phyloP scores from a whole-genome alignment of 768 basidiomycete species.

The Amanita subjunquillea region DNA sequence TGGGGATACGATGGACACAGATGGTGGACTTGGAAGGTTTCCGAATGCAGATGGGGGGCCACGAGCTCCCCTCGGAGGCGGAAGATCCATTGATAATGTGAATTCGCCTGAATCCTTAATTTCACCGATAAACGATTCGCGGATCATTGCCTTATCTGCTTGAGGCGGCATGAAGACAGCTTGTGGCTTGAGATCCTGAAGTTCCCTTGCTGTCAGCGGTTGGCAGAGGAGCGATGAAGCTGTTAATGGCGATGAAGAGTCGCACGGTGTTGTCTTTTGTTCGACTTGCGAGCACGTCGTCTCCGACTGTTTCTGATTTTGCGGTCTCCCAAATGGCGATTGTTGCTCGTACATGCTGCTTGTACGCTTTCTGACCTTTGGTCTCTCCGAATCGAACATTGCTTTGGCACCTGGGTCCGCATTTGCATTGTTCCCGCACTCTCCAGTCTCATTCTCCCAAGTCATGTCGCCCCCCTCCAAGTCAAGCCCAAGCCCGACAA shows the following conservation, averaged over 20 bases:
- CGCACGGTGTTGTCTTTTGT: constrained; percentile 6
- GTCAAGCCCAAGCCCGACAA: constrained; percentile 17
- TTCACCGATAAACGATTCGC: constrained; percentile 10
- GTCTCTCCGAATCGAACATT: constrained; percentile 16
- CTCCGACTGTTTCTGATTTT: constrained; percentile 5
- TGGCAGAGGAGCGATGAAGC: constrained; percentile 13
- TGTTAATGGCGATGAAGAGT: constrained; percentile 6
- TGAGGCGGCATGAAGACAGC: constrained; percentile 4
- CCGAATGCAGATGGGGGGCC: not conserved
- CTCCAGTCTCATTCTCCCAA: constrained; percentile 7
- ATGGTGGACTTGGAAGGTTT: not conserved
- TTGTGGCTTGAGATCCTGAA: not conserved
- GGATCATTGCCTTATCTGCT: constrained; percentile 8
- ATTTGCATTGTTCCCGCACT: not conserved
- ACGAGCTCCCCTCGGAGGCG: constrained; percentile 6
- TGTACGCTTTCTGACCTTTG: constrained; percentile 20
- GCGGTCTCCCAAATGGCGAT: constrained; percentile 7
- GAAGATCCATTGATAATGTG: constrained; percentile 34
- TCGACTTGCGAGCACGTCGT: constrained; percentile 6
- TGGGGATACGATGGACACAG: not conserved
- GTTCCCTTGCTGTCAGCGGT: constrained; percentile 7
- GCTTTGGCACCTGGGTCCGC: constrained; percentile 2
- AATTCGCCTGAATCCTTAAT: constrained; percentile 26
- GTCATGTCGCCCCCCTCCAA: constrained; percentile 16
- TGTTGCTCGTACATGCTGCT: constrained; percentile 22